Evolutionary conservation across 495 filamentous ascomycete species (phyloP), one percentile per base, ranked within the genome.

Genomic region (Jackrogersella minutella): DNA sequence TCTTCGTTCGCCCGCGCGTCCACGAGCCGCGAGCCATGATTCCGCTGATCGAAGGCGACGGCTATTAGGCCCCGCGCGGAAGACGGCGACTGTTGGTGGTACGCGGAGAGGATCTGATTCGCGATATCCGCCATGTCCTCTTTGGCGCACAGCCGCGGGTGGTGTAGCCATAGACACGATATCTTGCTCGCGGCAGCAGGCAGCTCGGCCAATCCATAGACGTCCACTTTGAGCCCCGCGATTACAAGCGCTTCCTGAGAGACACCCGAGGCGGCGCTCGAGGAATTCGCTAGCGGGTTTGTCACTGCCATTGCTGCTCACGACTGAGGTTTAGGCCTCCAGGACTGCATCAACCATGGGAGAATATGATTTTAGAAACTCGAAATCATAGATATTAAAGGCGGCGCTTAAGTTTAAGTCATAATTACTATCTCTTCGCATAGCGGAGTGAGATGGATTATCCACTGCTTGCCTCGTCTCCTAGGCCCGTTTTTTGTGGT

Each of bases 1-100:
- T 87, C 81, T 68, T 88, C 81, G 71, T 97, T 97, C 21, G 85
- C 83, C 13, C 66, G 30, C 16, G 76, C 64, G 44, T 80, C 73
- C 11, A 93, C 83, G 56, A 87, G 74, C 52, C 95, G 77, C 2
- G 85, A 80, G 3, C 94, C 94, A 77, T 98, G 95, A 69, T 99
- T 99, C 24, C 94, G 80, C 74, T 93, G 91, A 70, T 97, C 95
- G 71, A 94, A 95, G 2, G 90, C 84, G 10, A 93, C 86, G 17
- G 89, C 91, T 53, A 98, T 89, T 43, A 97, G 72, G 3, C 90
- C 86, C 19, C 79, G 59, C 17, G 58, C 19, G 19, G 53, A 44
- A 6, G 43, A 13, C 5, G 44, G 5, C 8, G 16, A 10, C 17
- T 50, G 39, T 28, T 64, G 33, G 1, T 67, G 75, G 70, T 77